These are phyloP conservation scores for Penicillium lividum DNA, from an alignment of 495 filamentous ascomycete species.

Conservation along the genomic window DNA sequence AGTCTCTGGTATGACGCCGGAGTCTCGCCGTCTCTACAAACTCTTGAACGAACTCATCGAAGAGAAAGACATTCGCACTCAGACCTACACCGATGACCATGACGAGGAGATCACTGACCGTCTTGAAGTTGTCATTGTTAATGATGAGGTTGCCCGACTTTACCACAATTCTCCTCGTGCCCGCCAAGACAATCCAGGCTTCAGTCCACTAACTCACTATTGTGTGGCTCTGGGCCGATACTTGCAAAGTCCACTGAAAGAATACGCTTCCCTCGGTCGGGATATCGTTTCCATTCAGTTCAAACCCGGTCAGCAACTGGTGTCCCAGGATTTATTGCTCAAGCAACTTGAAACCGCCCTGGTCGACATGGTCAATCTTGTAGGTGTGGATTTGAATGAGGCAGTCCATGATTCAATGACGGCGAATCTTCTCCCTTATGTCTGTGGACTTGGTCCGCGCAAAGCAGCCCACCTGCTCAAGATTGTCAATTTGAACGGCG, in stretches of 20 bases:
- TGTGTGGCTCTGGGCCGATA: slow-evolving; percentile 87
- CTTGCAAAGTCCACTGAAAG: slow-evolving; percentile 89
- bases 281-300: slow-evolving; percentile 86
- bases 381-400: slow-evolving; percentile 92
- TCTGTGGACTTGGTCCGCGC: slow-evolving; percentile 89
- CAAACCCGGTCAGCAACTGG: slow-evolving; percentile 83
- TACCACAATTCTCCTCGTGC: slow-evolving; percentile 89
- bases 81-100: slow-evolving; percentile 67
- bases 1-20: slow-evolving; percentile 85
- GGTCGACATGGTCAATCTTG: slow-evolving; percentile 97
- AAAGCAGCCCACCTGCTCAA: slow-evolving; percentile 88
- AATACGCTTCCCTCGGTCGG: slow-evolving; percentile 88
- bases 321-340: slow-evolving; percentile 80
- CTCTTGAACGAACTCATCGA: slow-evolving; percentile 74
- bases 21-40: slow-evolving; percentile 80
- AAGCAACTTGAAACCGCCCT: slow-evolving; percentile 88
- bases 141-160: slow-evolving; percentile 91
- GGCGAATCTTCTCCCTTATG: slow-evolving; percentile 85
- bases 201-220: slow-evolving; percentile 76
- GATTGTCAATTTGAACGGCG: slow-evolving; percentile 85
- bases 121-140: slow-evolving; percentile 86
- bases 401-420: slow-evolving; percentile 75
- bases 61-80: slow-evolving; percentile 69
- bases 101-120: slow-evolving; percentile 63
- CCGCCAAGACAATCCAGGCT: slow-evolving; percentile 74